Evolutionary conservation across 2,329 filamentous ascomycete species (phyloP).

Genomic region (Cladosporium cucumerinum): DNA sequence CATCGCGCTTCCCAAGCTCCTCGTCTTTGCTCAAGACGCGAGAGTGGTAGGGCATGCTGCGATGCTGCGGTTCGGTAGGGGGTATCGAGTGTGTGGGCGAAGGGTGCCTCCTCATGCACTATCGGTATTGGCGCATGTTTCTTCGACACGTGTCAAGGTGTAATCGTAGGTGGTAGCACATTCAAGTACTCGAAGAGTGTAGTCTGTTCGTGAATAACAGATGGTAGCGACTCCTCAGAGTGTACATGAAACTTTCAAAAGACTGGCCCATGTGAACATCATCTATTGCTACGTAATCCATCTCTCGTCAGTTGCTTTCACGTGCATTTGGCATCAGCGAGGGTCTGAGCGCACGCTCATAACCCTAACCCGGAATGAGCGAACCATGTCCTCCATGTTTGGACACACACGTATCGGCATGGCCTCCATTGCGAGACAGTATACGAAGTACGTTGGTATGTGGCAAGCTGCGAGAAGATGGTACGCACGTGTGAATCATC

Average conservation of each 20-base stretch:
- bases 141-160: conserved; percentile 9
- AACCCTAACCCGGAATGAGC: background rate
- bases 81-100: conserved; percentile 6
- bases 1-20: conserved; percentile 64
- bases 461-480: background rate
- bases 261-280: background rate
- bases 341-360: background rate
- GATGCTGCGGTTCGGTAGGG: conserved; percentile 17
- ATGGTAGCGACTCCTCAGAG: background rate
- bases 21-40: conserved; percentile 47
- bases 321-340: background rate
- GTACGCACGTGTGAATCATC: background rate
- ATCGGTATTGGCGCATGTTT: conserved; percentile 15
- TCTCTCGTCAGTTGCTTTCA: background rate
- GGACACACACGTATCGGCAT: too few relatives aligned
- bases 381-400: background rate
- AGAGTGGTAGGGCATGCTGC: conserved; percentile 18
- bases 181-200: background rate
- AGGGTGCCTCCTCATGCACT: conserved; percentile 14
- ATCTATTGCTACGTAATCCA: background rate
- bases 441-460: too few relatives aligned
- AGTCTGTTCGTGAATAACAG: background rate
- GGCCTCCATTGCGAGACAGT: too few relatives aligned
- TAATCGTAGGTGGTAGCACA: background rate
- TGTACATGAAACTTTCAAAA: background rate